phyloP scores from a whole-genome alignment of 176 grass and related monocot genomes.

The Echinochloa phyllopogon region DNA sequence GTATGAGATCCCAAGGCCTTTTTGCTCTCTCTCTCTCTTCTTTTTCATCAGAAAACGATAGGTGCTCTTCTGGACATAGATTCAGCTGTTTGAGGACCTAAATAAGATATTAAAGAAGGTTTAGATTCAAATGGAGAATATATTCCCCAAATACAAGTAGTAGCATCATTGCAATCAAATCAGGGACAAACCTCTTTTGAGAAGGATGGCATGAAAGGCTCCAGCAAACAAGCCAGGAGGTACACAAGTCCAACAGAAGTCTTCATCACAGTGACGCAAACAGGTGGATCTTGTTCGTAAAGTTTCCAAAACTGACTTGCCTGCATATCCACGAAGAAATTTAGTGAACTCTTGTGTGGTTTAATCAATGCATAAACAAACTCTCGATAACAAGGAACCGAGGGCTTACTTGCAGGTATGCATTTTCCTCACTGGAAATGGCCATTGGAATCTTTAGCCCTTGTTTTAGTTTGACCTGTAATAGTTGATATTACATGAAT shows the following conservation, averaged over 20 bases:
- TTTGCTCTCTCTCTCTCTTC: conserved; percentile 58
- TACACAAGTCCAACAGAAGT: conserved; percentile 70
- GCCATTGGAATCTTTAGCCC: conserved; percentile 71
- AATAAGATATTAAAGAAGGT: neutral
- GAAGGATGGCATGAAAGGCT: conserved; percentile 87
- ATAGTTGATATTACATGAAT: conserved; percentile 6
- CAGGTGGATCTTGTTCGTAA: conserved; percentile 68
- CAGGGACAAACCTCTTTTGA: conserved; percentile 60
- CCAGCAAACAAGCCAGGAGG: conserved; percentile 71
- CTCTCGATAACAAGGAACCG: conserved; percentile 7
- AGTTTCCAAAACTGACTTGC: conserved; percentile 85
- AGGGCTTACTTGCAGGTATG: conserved; percentile 71
- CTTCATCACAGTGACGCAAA: conserved; percentile 77
- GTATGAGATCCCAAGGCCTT: conserved; percentile 83
- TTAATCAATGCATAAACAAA: conserved; percentile 21
- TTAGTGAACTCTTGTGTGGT: neutral
- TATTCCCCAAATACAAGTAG: conserved; percentile 14
- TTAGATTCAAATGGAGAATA: conserved; percentile 16
- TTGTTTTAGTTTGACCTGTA: conserved; percentile 89
- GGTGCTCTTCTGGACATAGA: conserved; percentile 50
- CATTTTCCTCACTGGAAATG: conserved; percentile 81
- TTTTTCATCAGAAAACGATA: conserved; percentile 78
- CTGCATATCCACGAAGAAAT: conserved; percentile 49
- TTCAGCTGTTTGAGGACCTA: conserved; percentile 83
- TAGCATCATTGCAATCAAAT: neutral